Conservation (phyloP, 139 green algal species). For the Chlamydomonas eustigma region DNA sequence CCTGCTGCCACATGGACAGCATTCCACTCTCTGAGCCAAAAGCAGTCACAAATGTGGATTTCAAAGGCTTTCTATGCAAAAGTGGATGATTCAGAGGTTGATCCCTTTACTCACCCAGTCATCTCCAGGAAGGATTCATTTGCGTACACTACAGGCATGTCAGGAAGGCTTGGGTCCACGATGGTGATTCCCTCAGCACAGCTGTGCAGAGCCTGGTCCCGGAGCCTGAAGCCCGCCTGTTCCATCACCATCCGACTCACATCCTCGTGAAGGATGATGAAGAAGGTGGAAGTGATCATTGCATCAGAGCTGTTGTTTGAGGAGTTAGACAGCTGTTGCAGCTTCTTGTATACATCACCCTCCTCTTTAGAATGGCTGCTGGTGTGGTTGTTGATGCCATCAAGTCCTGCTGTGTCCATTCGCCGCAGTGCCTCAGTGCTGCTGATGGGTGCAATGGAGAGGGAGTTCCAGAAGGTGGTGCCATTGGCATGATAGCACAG, state of each 20-base stretch:
- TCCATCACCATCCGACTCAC: background rate
- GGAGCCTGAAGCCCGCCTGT: background rate
- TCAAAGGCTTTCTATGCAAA: too few species aligned
- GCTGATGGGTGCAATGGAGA: background rate
- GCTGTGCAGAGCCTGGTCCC: background rate
- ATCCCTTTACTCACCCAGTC: constrained; percentile 69
- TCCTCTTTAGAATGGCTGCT: too few species aligned
- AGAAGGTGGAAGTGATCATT: too few species aligned
- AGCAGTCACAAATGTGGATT: too few species aligned
- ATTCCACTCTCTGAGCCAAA: too few species aligned
- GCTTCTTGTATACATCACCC: too few species aligned
- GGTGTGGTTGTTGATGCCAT: background rate
- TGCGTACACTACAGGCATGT: constrained; percentile 84
- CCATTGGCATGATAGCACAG: background rate
- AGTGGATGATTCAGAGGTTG: too few species aligned
- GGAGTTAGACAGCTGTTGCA: too few species aligned
- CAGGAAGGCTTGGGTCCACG: constrained; percentile 69
- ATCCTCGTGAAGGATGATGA: background rate
- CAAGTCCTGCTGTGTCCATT: background rate
- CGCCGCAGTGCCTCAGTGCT: background rate
- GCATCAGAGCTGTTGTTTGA: too few species aligned
- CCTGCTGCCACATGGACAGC: too few species aligned
- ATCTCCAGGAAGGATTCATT: constrained; percentile 73
- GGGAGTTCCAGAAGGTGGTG: background rate
- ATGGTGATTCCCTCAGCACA: constrained; percentile 48